Evolutionary conservation across 306 rosid species (phyloP).

Genomic region (cucumber (Cucumis sativus)): DNA sequence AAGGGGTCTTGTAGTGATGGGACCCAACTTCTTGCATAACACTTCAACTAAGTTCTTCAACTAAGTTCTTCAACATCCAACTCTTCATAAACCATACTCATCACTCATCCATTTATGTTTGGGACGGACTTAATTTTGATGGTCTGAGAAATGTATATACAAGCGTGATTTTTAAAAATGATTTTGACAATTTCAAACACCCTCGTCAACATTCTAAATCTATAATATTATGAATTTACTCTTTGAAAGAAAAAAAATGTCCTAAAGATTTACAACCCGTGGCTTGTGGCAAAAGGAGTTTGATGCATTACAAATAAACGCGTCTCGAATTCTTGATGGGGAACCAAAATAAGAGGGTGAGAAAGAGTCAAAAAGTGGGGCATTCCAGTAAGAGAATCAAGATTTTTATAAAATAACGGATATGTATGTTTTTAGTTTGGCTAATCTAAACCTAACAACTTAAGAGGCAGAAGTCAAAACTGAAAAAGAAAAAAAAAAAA

Average conservation of each 20-base stretch:
- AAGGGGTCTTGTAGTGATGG: not conserved
- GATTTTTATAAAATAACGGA: not conserved
- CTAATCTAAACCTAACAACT: slow-evolving; percentile 4
- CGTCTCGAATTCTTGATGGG: too few species aligned
- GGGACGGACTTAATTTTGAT: too few species aligned
- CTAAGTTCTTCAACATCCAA: not conserved
- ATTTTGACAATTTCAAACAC: too few species aligned
- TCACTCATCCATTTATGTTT: too few species aligned
- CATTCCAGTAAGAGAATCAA: not conserved
- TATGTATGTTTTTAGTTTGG: not conserved
- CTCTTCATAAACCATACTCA: not conserved
- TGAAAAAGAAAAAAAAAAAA: not conserved
- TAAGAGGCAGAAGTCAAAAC: not conserved
- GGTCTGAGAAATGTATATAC: too few species aligned
- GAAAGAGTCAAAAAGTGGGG: not conserved
- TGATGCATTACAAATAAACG: too few species aligned
- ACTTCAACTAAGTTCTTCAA: not conserved
- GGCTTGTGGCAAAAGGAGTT: too few species aligned
- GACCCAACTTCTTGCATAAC: not conserved
- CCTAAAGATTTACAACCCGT: not conserved
- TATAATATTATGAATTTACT: not conserved
- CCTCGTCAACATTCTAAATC: too few species aligned
- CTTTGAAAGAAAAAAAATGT: not conserved
- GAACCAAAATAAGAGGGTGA: too few species aligned
- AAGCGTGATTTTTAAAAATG: too few species aligned